Base-by-base conservation (phyloP, 495 filamentous ascomycete genomes). In the Jackrogersella minutella region DNA sequence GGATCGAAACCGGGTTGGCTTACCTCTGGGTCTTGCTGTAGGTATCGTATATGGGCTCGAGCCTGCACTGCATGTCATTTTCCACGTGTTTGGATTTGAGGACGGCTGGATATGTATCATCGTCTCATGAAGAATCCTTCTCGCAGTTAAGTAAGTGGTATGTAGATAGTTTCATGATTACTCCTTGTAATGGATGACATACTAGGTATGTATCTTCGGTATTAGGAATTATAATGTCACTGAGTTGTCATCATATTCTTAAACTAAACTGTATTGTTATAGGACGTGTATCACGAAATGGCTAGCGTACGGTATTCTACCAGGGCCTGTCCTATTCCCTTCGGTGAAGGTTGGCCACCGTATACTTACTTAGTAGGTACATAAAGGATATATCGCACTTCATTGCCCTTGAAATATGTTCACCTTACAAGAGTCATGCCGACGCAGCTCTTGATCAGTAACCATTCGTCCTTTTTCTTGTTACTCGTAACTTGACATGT, bases 1-100 rank as follows among this genome's bases (percentile, higher is more conserved):
- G 34, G 5, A 19, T 39, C 21, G 51, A 54, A 54, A 39, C 51
- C 34, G 51, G 51, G 31, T 54, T 28, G 34, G 9, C 19, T 21
- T 40, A 19, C 22, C 51, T 40, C 22, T n/a, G 31, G 51, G 19
- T 39, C 51, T 54, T 54, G 33, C 21, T 11, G 10, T 39, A 24
- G 21, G 7, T 54, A 54, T 7, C 41, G 34, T 37, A 2, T 37
- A 14, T 37, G n/a, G 2, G 9, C 34, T 13, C 13, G 9, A 10
- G 34, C 3, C 9, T 50, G 26, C 16, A 33, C 16, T 50, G 13
- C 16, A 14, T 26, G 26, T n/a, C 3, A 33, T 37, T 2, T 50
- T 31, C 2, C 26, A 26, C 7, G 8, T 22, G 19, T 11, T 22
- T 44, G 19, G 10, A 21, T 46, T 46, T 46, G 19, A 46, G 21